Evolutionary conservation across 1,284 basidiomycete genomes (phyloP).

Genomic region (Microbotryum intermedium): DNA sequence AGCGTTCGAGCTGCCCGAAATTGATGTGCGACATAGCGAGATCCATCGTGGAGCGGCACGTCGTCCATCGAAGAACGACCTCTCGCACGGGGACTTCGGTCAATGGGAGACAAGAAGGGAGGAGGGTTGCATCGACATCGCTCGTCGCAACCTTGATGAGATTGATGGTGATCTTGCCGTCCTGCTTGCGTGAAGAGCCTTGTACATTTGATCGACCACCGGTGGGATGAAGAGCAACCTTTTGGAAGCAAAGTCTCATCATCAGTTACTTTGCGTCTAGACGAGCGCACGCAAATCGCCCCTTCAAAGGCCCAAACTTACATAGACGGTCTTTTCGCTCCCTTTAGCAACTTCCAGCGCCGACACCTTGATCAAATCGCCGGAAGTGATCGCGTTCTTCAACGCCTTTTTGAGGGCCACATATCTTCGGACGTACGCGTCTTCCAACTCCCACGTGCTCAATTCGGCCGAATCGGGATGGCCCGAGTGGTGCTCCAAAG

Average conservation of each 20-base stretch:
- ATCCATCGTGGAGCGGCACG: slow-evolving; percentile 44
- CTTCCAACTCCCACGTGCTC: slow-evolving; percentile 43
- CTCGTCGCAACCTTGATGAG: slow-evolving; percentile 43
- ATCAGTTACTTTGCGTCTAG: not conserved
- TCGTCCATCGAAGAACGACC: slow-evolving; percentile 43
- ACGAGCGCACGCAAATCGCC: not conserved
- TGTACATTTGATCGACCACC: not conserved
- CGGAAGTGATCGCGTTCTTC: slow-evolving; percentile 38
- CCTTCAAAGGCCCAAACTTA: not conserved
- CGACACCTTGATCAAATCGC: slow-evolving; percentile 41
- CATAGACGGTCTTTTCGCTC: slow-evolving; percentile 34
- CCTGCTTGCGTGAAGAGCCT: slow-evolving; percentile 43
- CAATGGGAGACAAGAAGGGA: slow-evolving; percentile 31
- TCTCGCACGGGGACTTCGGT: slow-evolving; percentile 46
- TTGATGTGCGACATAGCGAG: slow-evolving; percentile 48
- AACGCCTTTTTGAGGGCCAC: slow-evolving; percentile 44
- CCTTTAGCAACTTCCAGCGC: slow-evolving; percentile 38
- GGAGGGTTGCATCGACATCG: slow-evolving; percentile 31
- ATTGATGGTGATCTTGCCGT: slow-evolving; percentile 45
- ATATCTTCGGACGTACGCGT: slow-evolving; percentile 43
- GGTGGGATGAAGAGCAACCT: slow-evolving; percentile 6
- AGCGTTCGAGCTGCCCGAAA: slow-evolving; percentile 47
- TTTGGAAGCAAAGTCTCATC: not conserved
- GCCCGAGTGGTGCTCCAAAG: slow-evolving; percentile 43
- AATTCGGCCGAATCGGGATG: slow-evolving; percentile 39